Evolutionary conservation across 2,329 filamentous ascomycete genomes (phyloP).

Genomic region (Colletotrichum falcatum): DNA sequence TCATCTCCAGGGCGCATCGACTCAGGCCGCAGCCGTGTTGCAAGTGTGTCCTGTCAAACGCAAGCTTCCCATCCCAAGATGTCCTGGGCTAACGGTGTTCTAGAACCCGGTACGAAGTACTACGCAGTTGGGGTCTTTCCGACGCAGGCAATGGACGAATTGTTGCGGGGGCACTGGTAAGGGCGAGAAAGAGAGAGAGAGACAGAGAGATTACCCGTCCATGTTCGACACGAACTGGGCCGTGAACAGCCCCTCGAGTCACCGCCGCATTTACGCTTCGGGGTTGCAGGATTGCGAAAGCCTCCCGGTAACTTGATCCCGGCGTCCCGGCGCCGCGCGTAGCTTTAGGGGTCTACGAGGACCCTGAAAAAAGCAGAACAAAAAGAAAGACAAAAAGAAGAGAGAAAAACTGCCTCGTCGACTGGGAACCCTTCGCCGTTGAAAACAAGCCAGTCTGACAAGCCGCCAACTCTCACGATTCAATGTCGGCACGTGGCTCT

Average conservation of each 20-base stretch:
- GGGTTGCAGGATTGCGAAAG: slow-evolving; percentile 1
- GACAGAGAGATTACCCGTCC: background rate
- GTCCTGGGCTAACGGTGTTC: background rate
- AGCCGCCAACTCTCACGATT: no score
- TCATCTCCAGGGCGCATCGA: slow-evolving; percentile 1
- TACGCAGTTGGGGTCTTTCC: no score
- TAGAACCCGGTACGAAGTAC: slow-evolving; percentile 4
- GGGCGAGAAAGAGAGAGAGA: background rate
- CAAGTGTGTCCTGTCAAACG: background rate
- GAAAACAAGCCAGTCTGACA: no score
- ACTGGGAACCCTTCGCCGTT: background rate
- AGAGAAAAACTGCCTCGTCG: background rate
- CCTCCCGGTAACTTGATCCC: background rate
- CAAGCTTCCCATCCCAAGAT: background rate
- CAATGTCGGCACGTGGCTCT: background rate
- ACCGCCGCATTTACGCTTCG: background rate
- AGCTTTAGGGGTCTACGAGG: background rate
- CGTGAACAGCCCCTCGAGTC: no score
- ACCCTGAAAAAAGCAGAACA: no score
- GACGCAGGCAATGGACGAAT: background rate
- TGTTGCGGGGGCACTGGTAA: no score
- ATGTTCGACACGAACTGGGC: no score
- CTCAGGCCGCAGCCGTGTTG: background rate
- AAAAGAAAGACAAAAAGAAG: background rate
- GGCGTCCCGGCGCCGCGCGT: no score